Conservation (phyloP, 2,329 filamentous ascomycete species). For the Ascochyta viciae-villosae region DNA sequence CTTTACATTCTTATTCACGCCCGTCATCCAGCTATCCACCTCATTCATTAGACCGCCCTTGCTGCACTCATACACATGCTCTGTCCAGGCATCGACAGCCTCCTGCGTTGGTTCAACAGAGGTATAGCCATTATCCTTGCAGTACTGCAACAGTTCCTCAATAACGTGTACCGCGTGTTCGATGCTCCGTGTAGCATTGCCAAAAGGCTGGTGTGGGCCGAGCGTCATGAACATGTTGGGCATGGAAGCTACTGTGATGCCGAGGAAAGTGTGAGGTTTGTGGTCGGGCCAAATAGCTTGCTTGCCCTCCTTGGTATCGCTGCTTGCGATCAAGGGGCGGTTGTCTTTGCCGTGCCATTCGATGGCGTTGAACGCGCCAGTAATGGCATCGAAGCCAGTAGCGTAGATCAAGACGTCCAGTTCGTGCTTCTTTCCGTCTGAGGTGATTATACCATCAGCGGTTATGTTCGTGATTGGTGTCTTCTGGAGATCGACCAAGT, state of each 20-base stretch:
- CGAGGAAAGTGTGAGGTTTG: too few species aligned
- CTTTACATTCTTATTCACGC: slow-evolving; percentile 61
- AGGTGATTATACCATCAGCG: slow-evolving; percentile 56
- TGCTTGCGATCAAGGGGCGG: too few species aligned
- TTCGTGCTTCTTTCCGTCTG: slow-evolving; percentile 52
- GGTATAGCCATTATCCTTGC: slow-evolving; percentile 42
- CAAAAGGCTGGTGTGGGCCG: slow-evolving; percentile 55
- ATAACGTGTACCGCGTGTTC: slow-evolving; percentile 54
- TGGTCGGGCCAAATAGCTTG: too few species aligned
- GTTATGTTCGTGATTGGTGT: slow-evolving; percentile 56
- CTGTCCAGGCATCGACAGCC: slow-evolving; percentile 54
- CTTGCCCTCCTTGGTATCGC: too few species aligned
- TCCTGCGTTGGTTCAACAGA: slow-evolving; percentile 52
- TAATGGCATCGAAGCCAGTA: slow-evolving; percentile 53
- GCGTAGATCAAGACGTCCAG: slow-evolving; percentile 62
- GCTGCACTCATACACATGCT: slow-evolving; percentile 58
- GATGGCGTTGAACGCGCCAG: slow-evolving; percentile 37
- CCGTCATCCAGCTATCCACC: slow-evolving; percentile 64
- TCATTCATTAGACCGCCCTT: slow-evolving; percentile 56
- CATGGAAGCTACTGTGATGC: too few species aligned
- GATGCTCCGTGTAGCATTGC: slow-evolving; percentile 53
- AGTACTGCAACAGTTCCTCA: slow-evolving; percentile 43
- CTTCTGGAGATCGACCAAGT: slow-evolving; percentile 51
- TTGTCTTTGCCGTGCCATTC: background rate
- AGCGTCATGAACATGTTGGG: slow-evolving; percentile 47